A percentile compares a stretch with the other conserved stretches of the same genome.
These are phyloP conservation scores for Xylaria arbuscula DNA, from an alignment of 2,329 filamentous ascomycete species.

Conservation along the genomic window DNA sequence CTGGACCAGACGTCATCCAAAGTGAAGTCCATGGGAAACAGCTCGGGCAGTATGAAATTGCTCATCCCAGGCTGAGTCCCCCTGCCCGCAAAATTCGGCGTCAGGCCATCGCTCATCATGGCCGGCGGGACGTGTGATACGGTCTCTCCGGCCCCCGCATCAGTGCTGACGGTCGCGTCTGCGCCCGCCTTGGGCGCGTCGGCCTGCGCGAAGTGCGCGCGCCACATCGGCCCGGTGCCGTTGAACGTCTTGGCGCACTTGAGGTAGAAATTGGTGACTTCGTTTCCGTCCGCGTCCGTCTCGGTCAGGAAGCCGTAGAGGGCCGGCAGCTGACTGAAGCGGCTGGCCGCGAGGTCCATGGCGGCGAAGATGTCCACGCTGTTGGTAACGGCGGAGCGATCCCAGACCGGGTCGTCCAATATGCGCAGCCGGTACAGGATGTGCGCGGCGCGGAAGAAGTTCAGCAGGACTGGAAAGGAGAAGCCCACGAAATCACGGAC, in stretches of 20 bases:
- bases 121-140: constrained; percentile 13
- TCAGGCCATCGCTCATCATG: constrained; percentile 14
- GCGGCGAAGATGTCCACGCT: constrained; percentile 41
- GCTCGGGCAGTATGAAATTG: constrained; percentile 34
- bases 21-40: constrained; percentile 43
- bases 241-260: constrained; percentile 41
- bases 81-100: constrained; percentile 4
- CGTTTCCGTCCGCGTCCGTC: constrained; percentile 34
- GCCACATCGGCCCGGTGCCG: constrained; percentile 42
- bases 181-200: constrained; percentile 15
- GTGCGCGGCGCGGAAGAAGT: constrained; percentile 46
- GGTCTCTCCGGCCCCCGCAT: background rate
- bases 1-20: constrained; percentile 45
- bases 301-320: constrained; percentile 40
- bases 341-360: constrained; percentile 39
- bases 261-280: constrained; percentile 39
- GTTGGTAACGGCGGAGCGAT: constrained; percentile 38
- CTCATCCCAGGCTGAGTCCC: constrained; percentile 17
- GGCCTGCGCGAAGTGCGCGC: constrained; percentile 40
- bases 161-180: background rate
- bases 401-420: constrained; percentile 47
- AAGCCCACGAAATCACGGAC: constrained; percentile 39
- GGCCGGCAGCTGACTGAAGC: constrained; percentile 38
- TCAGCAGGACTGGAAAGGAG: constrained; percentile 43
- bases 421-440: constrained; percentile 47